A percentile compares a stretch with the other conserved stretches of the same genome.
Conservation (phyloP, 1,139 yeast species). For the Debaryomyces fabryi region DNA sequence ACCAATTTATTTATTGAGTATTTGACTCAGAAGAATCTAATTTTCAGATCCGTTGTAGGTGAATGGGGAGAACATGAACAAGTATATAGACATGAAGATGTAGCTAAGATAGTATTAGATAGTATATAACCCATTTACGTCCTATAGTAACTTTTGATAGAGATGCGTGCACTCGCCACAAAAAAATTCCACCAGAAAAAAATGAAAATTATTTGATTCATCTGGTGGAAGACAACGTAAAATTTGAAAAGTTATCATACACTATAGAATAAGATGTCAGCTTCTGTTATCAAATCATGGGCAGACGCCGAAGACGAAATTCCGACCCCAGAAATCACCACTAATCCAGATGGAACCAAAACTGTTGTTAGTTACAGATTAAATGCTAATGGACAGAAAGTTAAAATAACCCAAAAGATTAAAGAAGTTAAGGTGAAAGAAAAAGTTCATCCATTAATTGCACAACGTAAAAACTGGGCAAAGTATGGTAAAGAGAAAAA, state of each 20-base stretch:
- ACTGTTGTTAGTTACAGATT: conserved; percentile 79
- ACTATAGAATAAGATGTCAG: conserved; percentile 30
- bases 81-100: conserved; percentile 28
- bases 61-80: conserved; percentile 41
- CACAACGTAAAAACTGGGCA: conserved; percentile 70
- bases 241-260: background rate
- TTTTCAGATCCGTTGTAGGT: conserved; percentile 16
- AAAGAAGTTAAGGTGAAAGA: conserved; percentile 77
- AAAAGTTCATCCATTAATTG: conserved; percentile 76
- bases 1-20: conserved; percentile 20
- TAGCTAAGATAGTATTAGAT: conserved; percentile 18
- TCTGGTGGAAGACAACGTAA: conserved; percentile 2
- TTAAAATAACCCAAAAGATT: conserved; percentile 83
- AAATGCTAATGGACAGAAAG: conserved; percentile 80
- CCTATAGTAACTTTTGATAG: background rate
- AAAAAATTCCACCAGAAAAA: conserved; percentile 13
- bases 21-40: conserved; percentile 15
- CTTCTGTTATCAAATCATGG: conserved; percentile 55
- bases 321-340: conserved; percentile 68
- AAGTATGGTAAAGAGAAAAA: conserved; percentile 85
- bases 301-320: conserved; percentile 71
- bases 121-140: background rate
- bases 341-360: conserved; percentile 86
- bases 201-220: conserved; percentile 14
- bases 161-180: conserved; percentile 13